Percentiles rank a stretch among this genome's conserved stretches.
phyloP scores from a whole-genome alignment of 352 stramenopile species.

The Phytophthora colocasiae region DNA sequence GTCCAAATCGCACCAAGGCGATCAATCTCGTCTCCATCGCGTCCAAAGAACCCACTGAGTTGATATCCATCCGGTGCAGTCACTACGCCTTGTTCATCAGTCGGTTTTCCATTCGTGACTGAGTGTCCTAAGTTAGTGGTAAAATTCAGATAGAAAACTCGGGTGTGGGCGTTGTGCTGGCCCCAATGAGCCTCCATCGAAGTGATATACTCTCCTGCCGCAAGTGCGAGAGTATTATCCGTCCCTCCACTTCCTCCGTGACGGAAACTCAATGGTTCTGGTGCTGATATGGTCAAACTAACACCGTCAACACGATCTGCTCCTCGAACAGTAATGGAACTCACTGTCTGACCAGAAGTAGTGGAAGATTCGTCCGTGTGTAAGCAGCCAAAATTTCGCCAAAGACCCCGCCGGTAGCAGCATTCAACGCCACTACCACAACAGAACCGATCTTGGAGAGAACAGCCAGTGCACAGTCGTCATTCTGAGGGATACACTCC shows the following conservation, averaged over 20 bases:
- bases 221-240: constrained; percentile 43
- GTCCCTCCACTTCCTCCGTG: constrained; percentile 49
- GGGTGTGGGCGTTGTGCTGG: constrained; percentile 19
- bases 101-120: constrained; percentile 9
- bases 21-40: constrained; percentile 25
- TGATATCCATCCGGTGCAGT: constrained; percentile 22
- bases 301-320: constrained; percentile 44
- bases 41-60: constrained; percentile 25
- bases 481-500: constrained; percentile 58
- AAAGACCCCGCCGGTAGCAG: constrained; percentile 40
- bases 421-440: constrained; percentile 32
- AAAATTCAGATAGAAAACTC: constrained; percentile 31
- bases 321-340: constrained; percentile 44
- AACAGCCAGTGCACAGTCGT: constrained; percentile 47
- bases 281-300: constrained; percentile 39
- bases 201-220: constrained; percentile 20
- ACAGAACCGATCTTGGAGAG: constrained; percentile 38
- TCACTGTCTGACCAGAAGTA: constrained; percentile 33
- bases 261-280: constrained; percentile 33
- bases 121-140: constrained; percentile 22
- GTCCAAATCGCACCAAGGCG: constrained; percentile 25
- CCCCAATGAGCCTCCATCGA: constrained; percentile 50
- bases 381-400: constrained; percentile 13
- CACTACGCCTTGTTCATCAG: constrained; percentile 18
- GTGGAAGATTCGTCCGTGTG: constrained; percentile 41